Evolutionary conservation across 805 yeast species (phyloP), one percentile per base, ranked within the genome.

Genomic region (Brettanomyces sp.): DNA sequence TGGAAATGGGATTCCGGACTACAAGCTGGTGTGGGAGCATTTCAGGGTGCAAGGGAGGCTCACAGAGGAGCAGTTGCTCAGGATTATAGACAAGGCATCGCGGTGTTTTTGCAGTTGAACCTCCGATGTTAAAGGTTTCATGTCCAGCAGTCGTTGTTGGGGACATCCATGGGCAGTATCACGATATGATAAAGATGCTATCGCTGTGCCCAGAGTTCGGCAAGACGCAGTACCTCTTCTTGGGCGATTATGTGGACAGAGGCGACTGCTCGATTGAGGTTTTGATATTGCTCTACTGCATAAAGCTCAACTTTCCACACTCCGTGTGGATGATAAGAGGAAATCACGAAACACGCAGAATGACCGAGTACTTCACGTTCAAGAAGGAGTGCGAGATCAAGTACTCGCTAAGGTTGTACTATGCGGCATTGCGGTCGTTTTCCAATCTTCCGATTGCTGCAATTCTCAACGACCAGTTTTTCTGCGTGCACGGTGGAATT

Each of bases 61-160:
- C 40, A 72, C 77, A 11, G 84, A 80, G 46, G 69, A 71, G 7
- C 97, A 91, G 58, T 81, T 87, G 1, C 57, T 79, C 39, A 70
- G 68, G 42, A 90, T 91, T 46, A 62, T 91, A 41, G 59, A 70
- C 12, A 66, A 65, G 55, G 95, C 93, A 9, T 77, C 87, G 0
- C n/a, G 71, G 70, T 18, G 62, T 82, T 6, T 70, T 93, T 47
- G 62, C 72, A 22, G 62, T 66, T 36, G 98, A 91, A 57, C 91
- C 95, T 2, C 91, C 85, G 56, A 60, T 93, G 57, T 67, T 91
- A 41, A 72, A 72, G 23, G 83, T 93, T 2, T 86, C 87, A 1
- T 95, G 96, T 2, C 99, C 98, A 1, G 84, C 90, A 2, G 88
- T 95, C 1, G 90, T 93, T 3, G 89, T 96, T 65, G 99, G 99